These are phyloP conservation scores for Raddia distichophylla DNA, from an alignment of 176 grass and related monocot genomes.

Conservation along the genomic window DNA sequence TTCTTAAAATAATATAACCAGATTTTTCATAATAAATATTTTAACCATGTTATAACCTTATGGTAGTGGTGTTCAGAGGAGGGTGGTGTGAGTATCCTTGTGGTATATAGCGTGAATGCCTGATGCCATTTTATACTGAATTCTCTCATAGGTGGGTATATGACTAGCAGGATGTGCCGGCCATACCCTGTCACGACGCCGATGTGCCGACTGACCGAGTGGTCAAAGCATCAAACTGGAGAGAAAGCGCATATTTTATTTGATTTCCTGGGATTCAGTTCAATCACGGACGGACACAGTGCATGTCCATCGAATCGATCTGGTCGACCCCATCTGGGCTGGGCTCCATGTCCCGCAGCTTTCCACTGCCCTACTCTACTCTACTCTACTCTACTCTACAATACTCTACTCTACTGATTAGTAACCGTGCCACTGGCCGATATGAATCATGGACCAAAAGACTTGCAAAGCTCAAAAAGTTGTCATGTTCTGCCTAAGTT, in stretches of 20 bases:
- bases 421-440: no score
- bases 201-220: constrained; percentile 13
- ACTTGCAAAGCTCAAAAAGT: no score
- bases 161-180: background rate
- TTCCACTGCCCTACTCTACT: background rate
- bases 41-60: no score
- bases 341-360: background rate
- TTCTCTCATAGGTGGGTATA: no score
- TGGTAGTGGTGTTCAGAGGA: no score
- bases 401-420: background rate
- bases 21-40: no score
- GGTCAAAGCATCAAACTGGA: constrained; percentile 35
- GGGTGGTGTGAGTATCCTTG: no score
- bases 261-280: background rate
- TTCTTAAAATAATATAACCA: no score
- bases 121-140: no score
- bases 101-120: no score
- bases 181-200: constrained; percentile 2
- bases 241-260: constrained; percentile 22
- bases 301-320: constrained; percentile 18
- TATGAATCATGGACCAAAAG: no score
- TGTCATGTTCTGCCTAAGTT: no score
- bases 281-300: constrained; percentile 26
- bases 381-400: background rate
- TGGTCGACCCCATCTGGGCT: background rate